Base-by-base conservation (phyloP, 2,329 filamentous ascomycete species). In the Hypoxylon sp. region DNA sequence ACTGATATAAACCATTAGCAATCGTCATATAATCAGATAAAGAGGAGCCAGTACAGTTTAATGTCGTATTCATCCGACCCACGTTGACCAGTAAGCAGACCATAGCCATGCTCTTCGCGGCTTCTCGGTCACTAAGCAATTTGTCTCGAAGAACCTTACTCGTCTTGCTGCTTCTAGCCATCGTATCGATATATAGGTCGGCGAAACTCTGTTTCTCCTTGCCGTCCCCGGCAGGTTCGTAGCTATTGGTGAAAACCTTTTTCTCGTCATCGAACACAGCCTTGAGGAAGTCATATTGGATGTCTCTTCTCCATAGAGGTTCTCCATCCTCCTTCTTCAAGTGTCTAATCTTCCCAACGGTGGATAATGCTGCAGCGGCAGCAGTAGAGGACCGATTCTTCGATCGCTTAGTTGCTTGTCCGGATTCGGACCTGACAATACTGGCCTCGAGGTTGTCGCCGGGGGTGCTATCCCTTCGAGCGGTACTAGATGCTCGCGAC, bases 71-170 rank as follows among this genome's bases (percentile, higher is more conserved):
- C 96, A 99, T 99, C 71, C 96, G 88, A 65, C 96, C 96, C 71
- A 99, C 93, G 77, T 99, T 99, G 79, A 99, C 96, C 75, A 99
- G 84, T 72, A 99, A 84, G 81, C 96, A 99, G 66, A 99, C 95
- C 96, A 99, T 99, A 59, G 96, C 96, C 96, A 99, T 99, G 77
- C 94, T 95, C 80, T 97, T 94, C 37, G 95, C 96, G 22, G 94
- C 94, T 71, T 94, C 91, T 76, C 93, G 91, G 79, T 99, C 96
- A 73, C 91, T 96, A 76, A 97, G 87, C 71, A 99, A 86, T 84
- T 99, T 98, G 81, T 99, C 96, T 80, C 97, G 94, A 71, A 99
- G 86, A 54, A 99, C 96, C 83, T 98, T 98, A 86, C 96, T 98
- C 29, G 95, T 98, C 85, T 99, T 99, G 86, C 94, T 98, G 83